These are phyloP conservation scores for Phytophthora colocasiae DNA, from an alignment of 352 stramenopile genomes.

Conservation along the genomic window DNA sequence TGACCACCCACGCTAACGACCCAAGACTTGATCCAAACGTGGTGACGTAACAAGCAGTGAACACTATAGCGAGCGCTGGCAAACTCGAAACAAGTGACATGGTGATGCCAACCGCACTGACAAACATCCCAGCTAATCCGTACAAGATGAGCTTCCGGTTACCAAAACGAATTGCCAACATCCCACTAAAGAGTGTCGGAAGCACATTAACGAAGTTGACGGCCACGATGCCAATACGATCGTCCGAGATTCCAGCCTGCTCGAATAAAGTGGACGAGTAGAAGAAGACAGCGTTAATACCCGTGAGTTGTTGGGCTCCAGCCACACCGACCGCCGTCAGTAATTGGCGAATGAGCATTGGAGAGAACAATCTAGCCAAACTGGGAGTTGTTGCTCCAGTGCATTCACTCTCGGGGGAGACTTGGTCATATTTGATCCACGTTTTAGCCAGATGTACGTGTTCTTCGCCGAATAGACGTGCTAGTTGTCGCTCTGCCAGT, in stretches of 20 bases:
- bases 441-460: constrained; percentile 12
- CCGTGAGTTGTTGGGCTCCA: constrained; percentile 17
- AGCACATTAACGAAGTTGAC: constrained; percentile 33
- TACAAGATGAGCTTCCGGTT: constrained; percentile 38
- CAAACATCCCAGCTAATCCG: constrained; percentile 29
- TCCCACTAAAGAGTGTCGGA: constrained; percentile 35
- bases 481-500: constrained; percentile 27
- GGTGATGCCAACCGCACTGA: constrained; percentile 52
- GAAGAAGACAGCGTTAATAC: constrained; percentile 40
- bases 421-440: constrained; percentile 11
- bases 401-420: not conserved
- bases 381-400: not conserved
- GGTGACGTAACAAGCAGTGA: constrained; percentile 51
- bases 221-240: constrained; percentile 40
- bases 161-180: constrained; percentile 19
- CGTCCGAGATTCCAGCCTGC: constrained; percentile 52
- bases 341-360: constrained; percentile 22
- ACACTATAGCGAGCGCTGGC: constrained; percentile 41
- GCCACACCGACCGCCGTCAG: constrained; percentile 15
- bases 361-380: constrained; percentile 19
- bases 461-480: constrained; percentile 30
- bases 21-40: constrained; percentile 52
- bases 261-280: constrained; percentile 44
- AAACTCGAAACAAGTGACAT: constrained; percentile 44
- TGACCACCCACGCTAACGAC: constrained; percentile 53